Base-by-base conservation (phyloP, 2,329 filamentous ascomycete species). In the Karstenula rhodostoma region DNA sequence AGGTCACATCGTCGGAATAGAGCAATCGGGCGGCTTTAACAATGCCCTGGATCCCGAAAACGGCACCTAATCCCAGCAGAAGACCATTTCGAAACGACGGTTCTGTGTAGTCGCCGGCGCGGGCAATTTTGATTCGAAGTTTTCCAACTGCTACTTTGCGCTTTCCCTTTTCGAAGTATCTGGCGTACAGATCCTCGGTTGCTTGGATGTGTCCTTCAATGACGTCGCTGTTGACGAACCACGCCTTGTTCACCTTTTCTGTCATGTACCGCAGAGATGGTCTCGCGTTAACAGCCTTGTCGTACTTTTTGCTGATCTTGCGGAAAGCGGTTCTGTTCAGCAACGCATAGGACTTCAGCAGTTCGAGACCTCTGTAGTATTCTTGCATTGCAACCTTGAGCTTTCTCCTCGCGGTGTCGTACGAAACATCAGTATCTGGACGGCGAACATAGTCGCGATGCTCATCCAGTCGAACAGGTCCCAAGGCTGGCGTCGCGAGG, bases 241-340 rank as follows among this genome's bases (percentile, higher is more conserved):
- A 93, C 1, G 94, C 87, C 64, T 90, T 89, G 80, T 92, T 94
- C 69, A 99, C 93, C 73, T 94, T 94, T 68, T 97, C 94, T 33
- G 89, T 90, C 86, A 97, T 91, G 77, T 94, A 98, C 29, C 90
- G 87, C 73, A 91, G 86, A 0, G 90, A 86, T 0, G 92, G 92
- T 12, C 90, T 86, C 43, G 93, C 90, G 68, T 93, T 87, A 58
- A 93, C 88, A 2, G 90, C 88, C 80, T 98, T 99, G 83, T 98
- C 94, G 75, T 96, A 98, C 79, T 99, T 99, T 78, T 99, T 99
- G 80, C 96, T 97, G 74, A 99, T 93, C 78, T 99, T 99, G 33
- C 94, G 89, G 73, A 98, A 98, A 0, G 93, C 95, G 0, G 93
- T 97, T 51, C 93, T 87, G 76, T 99, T 99, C 15, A 97, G 83